Evolutionary conservation across 1,284 basidiomycete species (phyloP), one percentile per base, ranked within the genome.

Genomic region (Fomitopsis schrenkii): DNA sequence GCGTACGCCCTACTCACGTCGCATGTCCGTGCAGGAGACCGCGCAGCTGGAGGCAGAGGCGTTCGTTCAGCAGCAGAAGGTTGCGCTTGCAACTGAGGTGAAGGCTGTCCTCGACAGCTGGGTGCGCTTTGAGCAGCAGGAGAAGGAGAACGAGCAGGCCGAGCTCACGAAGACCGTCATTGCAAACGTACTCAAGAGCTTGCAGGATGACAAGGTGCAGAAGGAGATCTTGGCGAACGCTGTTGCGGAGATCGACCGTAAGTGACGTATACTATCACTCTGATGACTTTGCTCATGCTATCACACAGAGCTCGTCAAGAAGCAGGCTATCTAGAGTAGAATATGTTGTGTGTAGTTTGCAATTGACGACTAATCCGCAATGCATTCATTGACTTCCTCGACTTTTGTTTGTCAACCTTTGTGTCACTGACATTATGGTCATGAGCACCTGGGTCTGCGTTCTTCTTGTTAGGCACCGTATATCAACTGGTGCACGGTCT

Each of bases 61-160:
- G 63, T 99, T 98, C 71, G 87, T 93, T 64, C 91, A 96, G 74
- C 84, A 87, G 72, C 97, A 99, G 82, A 92, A 94, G 79, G 89
- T 91, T 66, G 87, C 85, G 56, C 80, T 98, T 70, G 90, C 95
- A 42, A 68, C 90, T 57, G 97, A 99, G 81, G 83, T 98, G 76
- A 99, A 98, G 83, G 70, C 88, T 42, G 96, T 99, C 42, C 87
- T 99, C 63, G 97, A 99, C 84, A 93, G 91, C 75, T 98, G 97
- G 96, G 96, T 97, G 63, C 92, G 97, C 73, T 96, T 88, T 79
- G 97, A 99, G 83, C 95, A 97, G 74, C 94, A 96, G 77, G 84
- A 90, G 75, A 95, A 97, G 81, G 96, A 99, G 84, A 91, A 85
- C 72, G 95, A 99, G 82, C 97, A 99, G 85, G 83, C 86, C 40